Evolutionary conservation across 2,329 filamentous ascomycete genomes (phyloP).

Genomic region (Sporothrix brunneoviolacea): DNA sequence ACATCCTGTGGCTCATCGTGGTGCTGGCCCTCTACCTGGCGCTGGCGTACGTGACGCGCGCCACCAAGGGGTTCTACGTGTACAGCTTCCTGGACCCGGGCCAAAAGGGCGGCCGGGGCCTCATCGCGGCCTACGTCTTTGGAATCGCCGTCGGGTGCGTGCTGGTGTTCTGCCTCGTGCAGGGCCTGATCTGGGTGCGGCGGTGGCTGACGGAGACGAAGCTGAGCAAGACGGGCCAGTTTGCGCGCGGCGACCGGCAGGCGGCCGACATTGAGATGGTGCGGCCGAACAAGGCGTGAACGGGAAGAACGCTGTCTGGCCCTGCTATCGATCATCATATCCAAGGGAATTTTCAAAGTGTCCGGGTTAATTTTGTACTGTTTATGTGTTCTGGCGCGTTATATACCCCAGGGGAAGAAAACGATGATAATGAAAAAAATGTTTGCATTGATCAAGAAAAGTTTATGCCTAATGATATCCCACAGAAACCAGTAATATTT

Average conservation of each 20-base stretch:
- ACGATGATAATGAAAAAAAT: too few relatives aligned
- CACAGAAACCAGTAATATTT: too few relatives aligned
- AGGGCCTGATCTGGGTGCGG: constrained; percentile 44
- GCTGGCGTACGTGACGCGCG: constrained; percentile 66
- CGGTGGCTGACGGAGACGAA: constrained; percentile 42
- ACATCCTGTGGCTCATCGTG: constrained; percentile 62
- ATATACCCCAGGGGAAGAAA: neutral
- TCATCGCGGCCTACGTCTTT: constrained; percentile 59
- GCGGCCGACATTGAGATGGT: neutral
- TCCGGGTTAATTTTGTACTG: neutral
- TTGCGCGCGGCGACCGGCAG: constrained; percentile 2
- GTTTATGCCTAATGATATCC: too few relatives aligned
- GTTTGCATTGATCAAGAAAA: too few relatives aligned
- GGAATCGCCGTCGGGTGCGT: constrained; percentile 48
- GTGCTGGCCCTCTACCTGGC: constrained; percentile 65
- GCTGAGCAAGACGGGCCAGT: constrained; percentile 36
- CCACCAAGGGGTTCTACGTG: constrained; percentile 65
- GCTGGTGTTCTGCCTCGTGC: constrained; percentile 47
- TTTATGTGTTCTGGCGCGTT: neutral
- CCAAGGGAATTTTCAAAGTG: too few relatives aligned
- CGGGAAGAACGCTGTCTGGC: too few relatives aligned
- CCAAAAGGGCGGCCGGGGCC: constrained; percentile 37
- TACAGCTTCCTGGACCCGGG: constrained; percentile 69
- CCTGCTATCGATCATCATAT: too few relatives aligned
- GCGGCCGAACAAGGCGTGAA: neutral